A percentile compares a stretch with the other conserved stretches of the same genome.
Evolutionary conservation across 2,329 filamentous ascomycete genomes (phyloP).

Genomic region (Aspergillus ustus): DNA sequence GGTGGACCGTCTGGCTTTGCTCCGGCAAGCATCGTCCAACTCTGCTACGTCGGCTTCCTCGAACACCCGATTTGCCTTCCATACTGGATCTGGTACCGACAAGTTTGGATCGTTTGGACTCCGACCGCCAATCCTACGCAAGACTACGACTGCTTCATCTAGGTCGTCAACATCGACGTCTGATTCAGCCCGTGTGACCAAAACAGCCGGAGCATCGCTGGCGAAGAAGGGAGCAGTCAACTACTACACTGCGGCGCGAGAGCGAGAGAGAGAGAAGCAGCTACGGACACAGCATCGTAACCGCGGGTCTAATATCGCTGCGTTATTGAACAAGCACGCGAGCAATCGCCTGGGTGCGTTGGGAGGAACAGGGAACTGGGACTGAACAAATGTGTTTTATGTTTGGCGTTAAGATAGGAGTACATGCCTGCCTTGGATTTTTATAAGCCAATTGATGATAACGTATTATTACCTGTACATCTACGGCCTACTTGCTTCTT

Average conservation of each 20-base stretch:
- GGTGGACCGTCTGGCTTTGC: constrained; percentile 50
- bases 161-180: constrained; percentile 27
- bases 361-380: constrained; percentile 45
- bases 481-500: not conserved
- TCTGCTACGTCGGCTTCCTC: constrained; percentile 37
- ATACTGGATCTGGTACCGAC: constrained; percentile 27
- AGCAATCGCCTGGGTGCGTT: constrained; percentile 44
- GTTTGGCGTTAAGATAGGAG: constrained; percentile 1
- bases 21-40: constrained; percentile 51
- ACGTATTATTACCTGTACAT: constrained; percentile 4
- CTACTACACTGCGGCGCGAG: constrained; percentile 59
- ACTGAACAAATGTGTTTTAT: constrained; percentile 32
- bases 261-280: constrained; percentile 62
- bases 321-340: constrained; percentile 46
- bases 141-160: constrained; percentile 35
- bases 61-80: constrained; percentile 40
- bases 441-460: not conserved
- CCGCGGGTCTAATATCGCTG: constrained; percentile 35
- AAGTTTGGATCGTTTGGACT: constrained; percentile 35
- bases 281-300: constrained; percentile 56
- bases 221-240: constrained; percentile 65
- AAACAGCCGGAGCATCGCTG: constrained; percentile 49
- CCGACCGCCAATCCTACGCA: constrained; percentile 37
- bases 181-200: constrained; percentile 32
- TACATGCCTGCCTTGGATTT: constrained; percentile 5